Base-by-base conservation (phyloP, 306 rosid species). In the Carpinus fangiana region DNA sequence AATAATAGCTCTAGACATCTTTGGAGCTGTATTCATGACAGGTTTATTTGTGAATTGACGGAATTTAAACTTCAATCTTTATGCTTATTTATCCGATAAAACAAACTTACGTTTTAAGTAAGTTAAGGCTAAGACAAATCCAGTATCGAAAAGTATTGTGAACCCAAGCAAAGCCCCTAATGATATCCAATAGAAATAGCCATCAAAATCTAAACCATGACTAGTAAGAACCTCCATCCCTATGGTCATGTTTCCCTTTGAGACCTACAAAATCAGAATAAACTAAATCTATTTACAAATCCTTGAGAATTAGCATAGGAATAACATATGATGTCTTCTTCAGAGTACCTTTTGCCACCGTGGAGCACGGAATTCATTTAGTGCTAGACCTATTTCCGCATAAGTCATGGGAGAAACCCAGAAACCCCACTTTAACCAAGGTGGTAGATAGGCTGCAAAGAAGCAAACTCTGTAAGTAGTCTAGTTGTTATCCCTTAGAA, bases 401-500 rank as follows among this genome's bases (percentile, higher is more conserved):
- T 89, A 89, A 56, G 86, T 56, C 87, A 86, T 78, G 36, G 92
- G 92, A 67, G 92, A 86, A 77, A 89, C 76, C 92, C 92, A 89
- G 75, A 86, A 89, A 1, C 84, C 90, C 90, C 89, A 86, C 75
- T 88, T 82, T 80, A 86, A 79, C 92, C 92, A 89, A 59, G 55
- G 70, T 59, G 90, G 92, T 36, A 89, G 77, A 70, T 88, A 83
- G 55, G 92, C 92, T 89, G 88, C 83, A 86, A 52, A 38, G 60
- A 82, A 73, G 60, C 36, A 71, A 86, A 80, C 8, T 69, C 54
- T 55, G 79, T 78, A 26, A 78, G 67, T 16, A 72, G 70, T 83
- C 52, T 60, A 57, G 21, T 65, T 43, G 72, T 50, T 23, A 70
- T 57, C 72, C 72, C 50, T 53, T 62, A 36, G 23, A 65, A 51